These are phyloP conservation scores for Schizothecium vesticola DNA, from an alignment of 495 filamentous ascomycete species.

Conservation along the genomic window DNA sequence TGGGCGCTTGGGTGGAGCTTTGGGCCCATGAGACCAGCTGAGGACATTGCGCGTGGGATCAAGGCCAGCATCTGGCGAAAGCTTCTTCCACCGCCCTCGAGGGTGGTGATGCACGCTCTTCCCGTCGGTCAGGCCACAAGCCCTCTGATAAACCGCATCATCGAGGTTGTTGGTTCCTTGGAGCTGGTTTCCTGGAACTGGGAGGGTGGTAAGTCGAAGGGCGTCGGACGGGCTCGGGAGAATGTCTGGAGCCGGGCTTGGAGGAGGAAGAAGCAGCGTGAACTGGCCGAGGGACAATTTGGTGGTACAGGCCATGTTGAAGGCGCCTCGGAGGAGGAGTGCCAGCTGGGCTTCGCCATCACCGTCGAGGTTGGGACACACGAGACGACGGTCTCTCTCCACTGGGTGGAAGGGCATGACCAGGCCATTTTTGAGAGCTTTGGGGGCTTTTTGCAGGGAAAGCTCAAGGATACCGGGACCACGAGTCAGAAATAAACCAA, in stretches of 20 bases:
- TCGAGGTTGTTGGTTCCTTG: conserved; percentile 39
- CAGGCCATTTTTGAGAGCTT: conserved; percentile 81
- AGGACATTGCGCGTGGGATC: conserved; percentile 54
- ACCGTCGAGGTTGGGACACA: conserved; percentile 13
- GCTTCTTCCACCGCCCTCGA: conserved; percentile 52
- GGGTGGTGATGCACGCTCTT: conserved; percentile 26
- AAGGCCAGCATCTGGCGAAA: conserved; percentile 51
- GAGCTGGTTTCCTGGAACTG: conserved; percentile 53
- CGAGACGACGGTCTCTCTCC: conserved; percentile 42
- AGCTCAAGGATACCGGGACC: conserved; percentile 15
- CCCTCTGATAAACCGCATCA: conserved; percentile 14
- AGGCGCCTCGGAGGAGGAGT: conserved; percentile 1
- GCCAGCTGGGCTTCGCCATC: conserved; percentile 25
- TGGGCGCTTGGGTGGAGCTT: conserved; percentile 93
- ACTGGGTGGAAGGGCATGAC: conserved; percentile 76
- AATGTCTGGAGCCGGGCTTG: conserved; percentile 51
- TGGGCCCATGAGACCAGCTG: conserved; percentile 56
- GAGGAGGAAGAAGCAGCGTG: conserved; percentile 32
- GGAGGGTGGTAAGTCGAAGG: conserved; percentile 26
- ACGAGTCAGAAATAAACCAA: neutral
- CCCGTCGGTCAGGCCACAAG: conserved; percentile 2
- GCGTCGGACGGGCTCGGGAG: conserved; percentile 33
- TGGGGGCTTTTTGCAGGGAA: conserved; percentile 59
- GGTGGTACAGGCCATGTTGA: conserved; percentile 10
- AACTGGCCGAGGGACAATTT: conserved; percentile 7